These are phyloP conservation scores for Sophora flavescens DNA, from an alignment of 306 rosid species.

Conservation along the genomic window DNA sequence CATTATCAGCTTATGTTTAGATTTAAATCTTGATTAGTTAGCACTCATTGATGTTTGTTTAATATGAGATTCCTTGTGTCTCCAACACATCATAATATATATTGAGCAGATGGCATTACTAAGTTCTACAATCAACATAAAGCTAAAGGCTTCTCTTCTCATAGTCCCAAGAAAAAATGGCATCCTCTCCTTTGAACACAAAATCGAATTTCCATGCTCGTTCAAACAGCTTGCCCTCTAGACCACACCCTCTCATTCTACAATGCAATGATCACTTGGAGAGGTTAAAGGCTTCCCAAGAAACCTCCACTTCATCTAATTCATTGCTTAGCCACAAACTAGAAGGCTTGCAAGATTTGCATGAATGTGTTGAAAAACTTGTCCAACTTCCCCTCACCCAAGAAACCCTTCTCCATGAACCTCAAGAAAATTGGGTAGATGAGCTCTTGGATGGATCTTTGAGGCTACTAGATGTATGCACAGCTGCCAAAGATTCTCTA, in stretches of 20 bases:
- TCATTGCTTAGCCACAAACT: slow-evolving; percentile 30
- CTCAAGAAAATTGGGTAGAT: slow-evolving; percentile 38
- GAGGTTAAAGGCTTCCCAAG: slow-evolving; percentile 38
- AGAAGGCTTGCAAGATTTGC: slow-evolving; percentile 36
- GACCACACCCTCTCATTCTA: slow-evolving; percentile 48
- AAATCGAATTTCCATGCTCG: slow-evolving; percentile 47
- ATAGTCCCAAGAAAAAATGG: slow-evolving; percentile 30
- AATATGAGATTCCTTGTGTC: slow-evolving; percentile 41
- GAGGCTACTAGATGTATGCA: slow-evolving; percentile 45
- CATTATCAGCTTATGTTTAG: background rate
- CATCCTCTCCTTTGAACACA: slow-evolving; percentile 21
- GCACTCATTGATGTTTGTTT: background rate
- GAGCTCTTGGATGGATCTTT: slow-evolving; percentile 50
- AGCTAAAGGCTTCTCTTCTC: slow-evolving; percentile 8
- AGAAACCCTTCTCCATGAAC: slow-evolving; percentile 41
- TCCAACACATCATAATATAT: slow-evolving; percentile 1
- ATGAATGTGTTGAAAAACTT: slow-evolving; percentile 40
- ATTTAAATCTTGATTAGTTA: slow-evolving; percentile 11
- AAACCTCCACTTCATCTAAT: slow-evolving; percentile 45
- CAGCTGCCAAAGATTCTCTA: slow-evolving; percentile 41
- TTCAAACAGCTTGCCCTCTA: slow-evolving; percentile 52
- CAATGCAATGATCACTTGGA: slow-evolving; percentile 44
- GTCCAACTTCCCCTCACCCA: slow-evolving; percentile 43
- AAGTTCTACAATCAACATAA: background rate
- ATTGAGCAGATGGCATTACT: background rate